These are phyloP conservation scores for Mucor circinelloides DNA, from an alignment of 371 early-diverging fungal species.

Conservation along the genomic window DNA sequence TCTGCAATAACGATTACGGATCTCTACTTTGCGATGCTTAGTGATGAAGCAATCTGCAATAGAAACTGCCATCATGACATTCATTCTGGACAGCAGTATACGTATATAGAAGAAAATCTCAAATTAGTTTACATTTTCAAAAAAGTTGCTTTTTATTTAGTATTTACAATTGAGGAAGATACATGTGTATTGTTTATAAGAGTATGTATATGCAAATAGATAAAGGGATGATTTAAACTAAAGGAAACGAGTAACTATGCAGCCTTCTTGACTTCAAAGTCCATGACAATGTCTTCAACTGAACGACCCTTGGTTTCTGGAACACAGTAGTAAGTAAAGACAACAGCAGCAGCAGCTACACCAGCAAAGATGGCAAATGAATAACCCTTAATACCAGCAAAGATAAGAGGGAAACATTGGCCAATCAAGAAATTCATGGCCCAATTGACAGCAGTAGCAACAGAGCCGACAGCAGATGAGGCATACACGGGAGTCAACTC, in stretches of 20 bases:
- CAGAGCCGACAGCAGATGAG: constrained; percentile 48
- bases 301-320: constrained; percentile 79
- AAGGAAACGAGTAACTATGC: not conserved
- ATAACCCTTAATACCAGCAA: constrained; percentile 57
- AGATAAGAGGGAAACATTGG: constrained; percentile 62
- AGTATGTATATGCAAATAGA: not conserved
- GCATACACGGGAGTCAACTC: constrained; percentile 69
- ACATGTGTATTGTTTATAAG: too few relatives aligned
- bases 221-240: not conserved
- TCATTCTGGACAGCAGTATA: too few relatives aligned
- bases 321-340: constrained; percentile 48
- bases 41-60: too few relatives aligned
- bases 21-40: too few relatives aligned
- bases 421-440: constrained; percentile 51
- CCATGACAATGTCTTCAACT: constrained; percentile 55
- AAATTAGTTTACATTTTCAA: too few relatives aligned
- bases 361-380: constrained; percentile 67
- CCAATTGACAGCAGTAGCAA: constrained; percentile 68
- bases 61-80: too few relatives aligned
- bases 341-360: constrained; percentile 16
- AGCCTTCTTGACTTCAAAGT: too few relatives aligned
- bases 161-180: too few relatives aligned
- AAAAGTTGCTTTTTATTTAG: too few relatives aligned
- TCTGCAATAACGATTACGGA: too few relatives aligned
- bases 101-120: too few relatives aligned